Base-by-base conservation (phyloP, 257 asterid species). In the Sherardia arvensis region DNA sequence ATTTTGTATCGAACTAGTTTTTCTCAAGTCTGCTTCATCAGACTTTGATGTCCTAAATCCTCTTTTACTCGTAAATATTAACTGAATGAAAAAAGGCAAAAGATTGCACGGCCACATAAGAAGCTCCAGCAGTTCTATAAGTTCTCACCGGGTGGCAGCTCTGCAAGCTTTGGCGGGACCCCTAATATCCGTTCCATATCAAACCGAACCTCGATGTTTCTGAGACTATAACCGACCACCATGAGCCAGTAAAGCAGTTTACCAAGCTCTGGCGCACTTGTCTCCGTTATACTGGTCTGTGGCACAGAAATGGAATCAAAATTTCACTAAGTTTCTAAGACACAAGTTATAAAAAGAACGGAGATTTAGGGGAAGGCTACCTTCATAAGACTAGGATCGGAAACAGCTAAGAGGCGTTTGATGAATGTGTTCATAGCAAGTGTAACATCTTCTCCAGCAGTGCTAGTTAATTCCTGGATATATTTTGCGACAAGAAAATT, bases 161-260 rank as follows among this genome's bases (percentile, higher is more conserved):
- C 95, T 3, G 97, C 95, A 25, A 77, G 84, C 80, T 87, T 93
- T 29, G 88, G 80, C 20, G 91, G 79, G 61, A 86, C 66, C 38
- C 96, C 99, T n/a, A 93, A 87, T 21, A 90, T 91, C 18, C 94
- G 84, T 79, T 93, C 97, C 97, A 93, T 93, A 74, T 93, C 99
- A 53, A 87, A 87, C 29, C 96, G 96, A 36, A 93, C 99, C 77
- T 93, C 99, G 62, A 93, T 93, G 51, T 93, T 93, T 28, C 97
- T 86, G 62, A 93, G 82, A 48, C 99, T 81, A 64, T 93, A 93
- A 38, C 99, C 99, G 73, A 93, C 99, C 77, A 93, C 95, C 99
- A 93, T 93, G 26, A 93, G 97, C 99, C 99, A 93, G 75, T 81
- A 93, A 53, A 93, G 97, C 62, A 90, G 85, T 75, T 87, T 93